Evolutionary conservation across 2,329 filamentous ascomycete genomes (phyloP).

Genomic region (Ascochyta clinopodiicola): DNA sequence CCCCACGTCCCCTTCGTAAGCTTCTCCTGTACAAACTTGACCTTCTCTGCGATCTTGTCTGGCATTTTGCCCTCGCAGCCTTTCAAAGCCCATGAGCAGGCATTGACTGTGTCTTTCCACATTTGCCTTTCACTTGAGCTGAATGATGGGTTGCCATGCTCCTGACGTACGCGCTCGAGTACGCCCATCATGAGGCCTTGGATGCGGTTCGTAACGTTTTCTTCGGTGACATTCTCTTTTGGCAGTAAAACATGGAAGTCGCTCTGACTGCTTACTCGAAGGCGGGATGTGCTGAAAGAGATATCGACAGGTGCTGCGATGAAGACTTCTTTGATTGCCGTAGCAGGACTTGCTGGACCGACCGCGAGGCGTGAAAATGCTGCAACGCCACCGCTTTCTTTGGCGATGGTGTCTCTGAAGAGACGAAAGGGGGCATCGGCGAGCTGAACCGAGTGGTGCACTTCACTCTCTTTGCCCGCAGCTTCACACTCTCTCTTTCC

Average conservation of each 20-base stretch:
- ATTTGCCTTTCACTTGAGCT: conserved; percentile 22
- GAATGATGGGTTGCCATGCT: conserved; percentile 30
- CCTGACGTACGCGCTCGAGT: conserved; percentile 32
- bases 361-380: conserved; percentile 37
- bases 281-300: conserved; percentile 16
- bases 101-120: conserved; percentile 35
- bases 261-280: conserved; percentile 24
- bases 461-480: conserved; percentile 25
- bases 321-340: conserved; percentile 17
- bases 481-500: conserved; percentile 27
- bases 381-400: conserved; percentile 13
- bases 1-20: conserved; percentile 34
- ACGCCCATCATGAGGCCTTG: conserved; percentile 44
- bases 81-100: conserved; percentile 35
- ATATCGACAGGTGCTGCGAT: conserved; percentile 33
- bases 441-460: conserved; percentile 36
- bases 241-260: conserved; percentile 35
- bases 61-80: conserved; percentile 36
- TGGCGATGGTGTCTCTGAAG: not conserved
- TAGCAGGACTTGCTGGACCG: conserved; percentile 26
- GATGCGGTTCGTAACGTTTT: conserved; percentile 31
- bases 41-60: conserved; percentile 32
- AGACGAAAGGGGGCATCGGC: conserved; percentile 37
- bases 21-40: conserved; percentile 34
- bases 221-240: not conserved